Evolutionary conservation across 2,329 filamentous ascomycete species (phyloP), one percentile per base, ranked within the genome.

Genomic region (Monosporascus sp.): DNA sequence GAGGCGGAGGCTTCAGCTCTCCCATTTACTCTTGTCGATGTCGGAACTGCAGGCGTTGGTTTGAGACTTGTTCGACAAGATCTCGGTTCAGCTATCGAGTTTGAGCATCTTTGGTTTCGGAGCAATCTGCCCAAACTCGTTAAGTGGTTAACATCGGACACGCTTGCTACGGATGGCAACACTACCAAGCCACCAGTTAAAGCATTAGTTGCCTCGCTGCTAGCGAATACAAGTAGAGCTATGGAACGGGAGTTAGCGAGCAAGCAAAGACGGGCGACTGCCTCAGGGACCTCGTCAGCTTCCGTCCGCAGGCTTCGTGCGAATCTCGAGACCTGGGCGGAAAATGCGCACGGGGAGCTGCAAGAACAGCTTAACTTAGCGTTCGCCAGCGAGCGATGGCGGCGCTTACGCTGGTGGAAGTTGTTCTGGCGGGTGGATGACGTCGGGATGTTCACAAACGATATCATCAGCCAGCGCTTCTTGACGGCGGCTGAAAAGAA

Each of bases 381-480:
- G 0, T 93, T 97, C 62, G 76, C 81, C 0, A 85, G 88, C n/a
- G 78, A 75, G 19, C 78, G 85, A 40, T 97, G 93, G 93, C 81
- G 84, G 26, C 87, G 88, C 58, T 76, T 96, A 4, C 81, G 85
- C 17, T 97, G 93, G 92, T 97, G 91, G 88, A 96, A 96, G 68
- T 79, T 97, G 0, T 91, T 96, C 67, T 96, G 91, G 91, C 85
- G 91, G 20, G 91, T 94, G 24, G 93, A 97, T 66, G 93, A 97
- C 63, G 90, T 97, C 11, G 84, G 85, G 3, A 88, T 93, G 79
- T 85, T 96, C 52, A 86, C 88, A 3, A 83, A 85, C 1, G 88
- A 94, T 61, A 87, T 97, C 55, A 75, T 97, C 3, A 81, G 82
- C 55, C 85, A 86, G 58, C 79, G 82, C 7, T 97, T 95, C 75